Conservation (phyloP, 129 eudicot genomes). For the Pittosporum tobira region DNA sequence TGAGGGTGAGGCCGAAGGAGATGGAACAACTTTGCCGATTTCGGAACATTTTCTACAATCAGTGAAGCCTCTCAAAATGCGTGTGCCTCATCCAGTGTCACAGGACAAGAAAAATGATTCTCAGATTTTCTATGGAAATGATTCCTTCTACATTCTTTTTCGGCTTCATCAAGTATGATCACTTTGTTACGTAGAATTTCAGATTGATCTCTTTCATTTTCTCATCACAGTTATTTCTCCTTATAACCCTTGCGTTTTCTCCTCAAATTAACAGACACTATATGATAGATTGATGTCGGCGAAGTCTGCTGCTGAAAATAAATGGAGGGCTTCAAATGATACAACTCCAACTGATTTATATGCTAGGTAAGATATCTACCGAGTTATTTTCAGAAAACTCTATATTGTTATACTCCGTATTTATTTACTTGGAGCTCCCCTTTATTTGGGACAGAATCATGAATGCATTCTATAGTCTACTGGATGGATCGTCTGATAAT, state of each 20-base stretch:
- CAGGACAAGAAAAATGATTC: constrained; percentile 27
- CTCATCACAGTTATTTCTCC: constrained; percentile 2
- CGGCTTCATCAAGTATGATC: constrained; percentile 79
- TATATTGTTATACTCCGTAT: background rate
- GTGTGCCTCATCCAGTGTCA: constrained; percentile 28
- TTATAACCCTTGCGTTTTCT: constrained; percentile 10
- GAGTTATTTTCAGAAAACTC: constrained; percentile 7
- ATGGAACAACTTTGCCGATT: constrained; percentile 27
- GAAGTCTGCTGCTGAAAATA: constrained; percentile 59
- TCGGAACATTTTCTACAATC: constrained; percentile 45
- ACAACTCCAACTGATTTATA: constrained; percentile 45
- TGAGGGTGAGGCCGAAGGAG: constrained; percentile 66
- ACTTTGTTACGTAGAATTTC: background rate
- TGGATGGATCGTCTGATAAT: constrained; percentile 71
- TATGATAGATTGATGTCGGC: constrained; percentile 74
- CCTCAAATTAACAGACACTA: constrained; percentile 37
- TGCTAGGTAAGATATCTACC: constrained; percentile 41
- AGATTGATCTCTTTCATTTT: constrained; percentile 12
- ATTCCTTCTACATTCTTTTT: constrained; percentile 75
- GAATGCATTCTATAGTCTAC: constrained; percentile 52
- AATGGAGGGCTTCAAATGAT: constrained; percentile 59
- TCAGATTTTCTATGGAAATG: constrained; percentile 71
- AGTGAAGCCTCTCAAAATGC: constrained; percentile 54
- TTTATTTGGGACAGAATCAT: constrained; percentile 49
- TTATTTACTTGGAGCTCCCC: constrained; percentile 24